Base-by-base conservation (phyloP, 352 stramenopile genomes). In the Porosira glacialis region DNA sequence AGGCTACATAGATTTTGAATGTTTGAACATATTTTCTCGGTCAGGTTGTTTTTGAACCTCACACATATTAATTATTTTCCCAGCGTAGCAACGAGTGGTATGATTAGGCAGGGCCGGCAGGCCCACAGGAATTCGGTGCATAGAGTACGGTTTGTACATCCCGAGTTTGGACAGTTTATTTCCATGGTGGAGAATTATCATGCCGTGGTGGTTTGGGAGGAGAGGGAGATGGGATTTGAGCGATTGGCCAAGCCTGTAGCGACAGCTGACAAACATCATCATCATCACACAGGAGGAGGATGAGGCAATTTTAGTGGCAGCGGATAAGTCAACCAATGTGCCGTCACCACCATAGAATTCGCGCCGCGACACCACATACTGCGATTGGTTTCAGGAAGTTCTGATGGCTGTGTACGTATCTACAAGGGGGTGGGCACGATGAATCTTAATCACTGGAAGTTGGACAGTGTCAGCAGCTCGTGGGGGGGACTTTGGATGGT, bases 321-420 rank as follows among this genome's bases (percentile, higher is more conserved):
- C n/a, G n/a, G n/a, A n/a, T n/a, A n/a, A n/a, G n/a, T n/a, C n/a
- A n/a, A n/a, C n/a, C 66, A 93, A 52, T 92, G 96, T 62, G 93
- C 93, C 41, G 93, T 97, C n/a, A 94, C 96, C 57, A 93, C 96
- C 67, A 88, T 98, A 38, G 94, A 97, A 72, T 98, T 98, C 69
- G 93, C 94, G 21, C 95, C 95, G 0, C 80, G 94, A 26, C 94
- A 98, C 75, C 84, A 95, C 17, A 94, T 94, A 1, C 78, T 98
- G 19, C 89, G 93, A 36, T 75, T 98, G 17, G 95, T 94, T 1
- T 97, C 93, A 2, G 94, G 92, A 7, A 96, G 91, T 10, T 92
- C 95, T 22, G 95, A 98, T 81, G 95, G 94, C 17, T 93, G 93
- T 72, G 94, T 97, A 30, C 89, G 94, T 51, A 96, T 97, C 77